These are phyloP conservation scores for Phycomyces blakesleeanus DNA, from an alignment of 192 early-diverging fungal species.

Conservation along the genomic window DNA sequence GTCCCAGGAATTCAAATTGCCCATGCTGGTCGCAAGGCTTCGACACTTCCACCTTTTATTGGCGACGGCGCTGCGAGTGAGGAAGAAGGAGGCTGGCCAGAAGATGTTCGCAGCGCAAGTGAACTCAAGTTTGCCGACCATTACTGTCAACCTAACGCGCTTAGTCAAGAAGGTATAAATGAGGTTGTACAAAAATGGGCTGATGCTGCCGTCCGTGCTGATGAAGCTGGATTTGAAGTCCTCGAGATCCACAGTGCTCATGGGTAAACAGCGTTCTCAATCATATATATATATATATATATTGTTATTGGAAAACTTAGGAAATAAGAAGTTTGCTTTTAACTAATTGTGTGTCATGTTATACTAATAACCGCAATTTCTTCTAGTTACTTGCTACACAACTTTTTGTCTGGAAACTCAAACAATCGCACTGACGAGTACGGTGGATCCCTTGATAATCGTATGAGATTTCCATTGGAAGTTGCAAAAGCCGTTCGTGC, in stretches of 20 bases:
- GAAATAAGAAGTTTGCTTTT: no score
- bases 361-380: background rate
- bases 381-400: constrained; percentile 69
- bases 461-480: constrained; percentile 72
- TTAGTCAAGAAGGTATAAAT: constrained; percentile 53
- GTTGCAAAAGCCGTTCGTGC: constrained; percentile 53
- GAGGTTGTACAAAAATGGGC: constrained; percentile 58
- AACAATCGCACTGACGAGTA: constrained; percentile 89
- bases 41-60: constrained; percentile 7
- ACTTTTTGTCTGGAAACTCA: constrained; percentile 76
- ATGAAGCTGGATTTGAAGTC: constrained; percentile 55
- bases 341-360: background rate
- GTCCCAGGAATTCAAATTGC: constrained; percentile 73
- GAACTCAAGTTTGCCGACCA: constrained; percentile 44
- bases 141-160: constrained; percentile 16
- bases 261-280: no score
- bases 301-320: no score
- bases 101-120: constrained; percentile 69
- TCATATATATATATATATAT: no score
- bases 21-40: constrained; percentile 77
- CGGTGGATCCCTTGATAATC: constrained; percentile 88
- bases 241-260: constrained; percentile 65
- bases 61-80: constrained; percentile 13
- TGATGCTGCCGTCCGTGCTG: constrained; percentile 63
- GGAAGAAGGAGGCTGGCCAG: constrained; percentile 64